These are phyloP conservation scores for Periglandula ipomoeae DNA, from an alignment of 2,329 filamentous ascomycete species.

Conservation along the genomic window DNA sequence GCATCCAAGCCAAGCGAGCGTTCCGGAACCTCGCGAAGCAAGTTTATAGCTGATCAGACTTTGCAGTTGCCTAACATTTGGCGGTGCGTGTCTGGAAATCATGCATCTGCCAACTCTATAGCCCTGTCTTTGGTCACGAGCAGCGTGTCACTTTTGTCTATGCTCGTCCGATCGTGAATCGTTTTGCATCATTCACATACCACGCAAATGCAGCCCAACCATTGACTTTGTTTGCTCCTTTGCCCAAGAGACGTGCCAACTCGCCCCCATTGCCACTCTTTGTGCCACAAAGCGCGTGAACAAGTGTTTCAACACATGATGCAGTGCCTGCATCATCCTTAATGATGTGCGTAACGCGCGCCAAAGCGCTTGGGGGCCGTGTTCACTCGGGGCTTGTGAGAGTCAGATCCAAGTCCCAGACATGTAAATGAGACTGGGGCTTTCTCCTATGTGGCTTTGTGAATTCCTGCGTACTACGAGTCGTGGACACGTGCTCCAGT, in stretches of 20 bases:
- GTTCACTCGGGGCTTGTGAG: neutral
- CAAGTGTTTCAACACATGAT: neutral
- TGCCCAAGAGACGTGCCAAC: neutral
- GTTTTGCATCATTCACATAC: too few species aligned
- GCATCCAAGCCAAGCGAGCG: too few species aligned
- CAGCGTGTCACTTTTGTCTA: neutral
- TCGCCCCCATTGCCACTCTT: neutral
- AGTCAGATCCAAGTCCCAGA: too few species aligned
- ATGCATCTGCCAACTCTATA: too few species aligned
- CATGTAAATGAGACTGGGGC: neutral
- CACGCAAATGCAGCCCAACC: neutral
- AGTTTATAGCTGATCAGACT: neutral
- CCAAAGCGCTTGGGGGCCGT: constrained; percentile 1
- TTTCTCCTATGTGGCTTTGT: too few species aligned
- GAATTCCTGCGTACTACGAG: too few species aligned
- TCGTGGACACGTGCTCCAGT: too few species aligned
- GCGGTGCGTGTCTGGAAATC: too few species aligned
- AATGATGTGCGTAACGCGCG: neutral
- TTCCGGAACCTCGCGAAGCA: too few species aligned
- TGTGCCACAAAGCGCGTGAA: constrained; percentile 2
- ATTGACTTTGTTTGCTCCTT: neutral
- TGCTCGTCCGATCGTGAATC: neutral
- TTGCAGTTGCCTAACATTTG: too few species aligned
- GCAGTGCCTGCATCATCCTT: neutral
- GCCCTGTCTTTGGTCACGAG: too few species aligned